phyloP scores from a whole-genome alignment of 495 filamentous ascomycete genomes.

The Lasiosphaeria hispida region DNA sequence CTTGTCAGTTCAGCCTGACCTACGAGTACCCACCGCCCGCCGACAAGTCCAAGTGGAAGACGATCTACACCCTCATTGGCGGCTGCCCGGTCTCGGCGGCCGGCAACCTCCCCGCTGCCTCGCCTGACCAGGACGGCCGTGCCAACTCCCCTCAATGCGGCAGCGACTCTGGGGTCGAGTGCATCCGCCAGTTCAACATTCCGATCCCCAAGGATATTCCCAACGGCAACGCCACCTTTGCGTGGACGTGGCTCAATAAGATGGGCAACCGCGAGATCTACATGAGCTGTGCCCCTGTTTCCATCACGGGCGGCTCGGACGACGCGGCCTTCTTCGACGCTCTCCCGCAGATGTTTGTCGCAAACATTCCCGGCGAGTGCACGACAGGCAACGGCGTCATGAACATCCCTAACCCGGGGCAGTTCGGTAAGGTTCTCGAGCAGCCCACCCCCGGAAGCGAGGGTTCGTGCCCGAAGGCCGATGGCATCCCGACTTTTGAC shows the following conservation, averaged over 20 bases:
- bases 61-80: slow-evolving; percentile 75
- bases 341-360: slow-evolving; percentile 57
- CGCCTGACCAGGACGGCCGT: slow-evolving; percentile 19
- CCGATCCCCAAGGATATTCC: slow-evolving; percentile 55
- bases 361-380: slow-evolving; percentile 48
- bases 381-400: slow-evolving; percentile 21
- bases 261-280: slow-evolving; percentile 86
- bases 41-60: slow-evolving; percentile 60
- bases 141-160: slow-evolving; percentile 23
- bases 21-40: slow-evolving; percentile 60
- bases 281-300: slow-evolving; percentile 81
- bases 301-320: slow-evolving; percentile 46
- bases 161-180: slow-evolving; percentile 27
- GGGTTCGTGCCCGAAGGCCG: slow-evolving; percentile 56
- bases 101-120: slow-evolving; percentile 41
- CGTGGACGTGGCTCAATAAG: slow-evolving; percentile 90
- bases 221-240: slow-evolving; percentile 64
- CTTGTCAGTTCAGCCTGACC: slow-evolving; percentile 78
- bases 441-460: slow-evolving; percentile 36
- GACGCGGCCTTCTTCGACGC: slow-evolving; percentile 27
- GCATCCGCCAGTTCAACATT: slow-evolving; percentile 37
- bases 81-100: slow-evolving; percentile 59
- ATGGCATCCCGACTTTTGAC: slow-evolving; percentile 19
- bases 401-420: slow-evolving; percentile 33
- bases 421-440: slow-evolving; percentile 22